A percentile compares a stretch with the other conserved stretches of the same genome.
Evolutionary conservation across 768 basidiomycete genomes (phyloP).

Genomic region (Serpula lacrymans): DNA sequence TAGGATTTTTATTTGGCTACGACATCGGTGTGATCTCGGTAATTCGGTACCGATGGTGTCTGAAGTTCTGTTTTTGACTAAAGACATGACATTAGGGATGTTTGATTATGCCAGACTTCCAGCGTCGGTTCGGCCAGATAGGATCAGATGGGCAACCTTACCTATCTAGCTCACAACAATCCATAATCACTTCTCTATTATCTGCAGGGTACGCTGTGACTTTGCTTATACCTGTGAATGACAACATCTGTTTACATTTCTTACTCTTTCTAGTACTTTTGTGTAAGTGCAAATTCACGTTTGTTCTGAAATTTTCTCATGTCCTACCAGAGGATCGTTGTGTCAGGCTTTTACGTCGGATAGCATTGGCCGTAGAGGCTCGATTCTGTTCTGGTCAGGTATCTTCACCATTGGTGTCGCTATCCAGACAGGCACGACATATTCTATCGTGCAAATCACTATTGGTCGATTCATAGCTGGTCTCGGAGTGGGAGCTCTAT

Average conservation of each 20-base stretch:
- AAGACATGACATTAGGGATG: constrained; percentile 51
- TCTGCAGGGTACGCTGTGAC: constrained; percentile 64
- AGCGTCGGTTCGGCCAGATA: constrained; percentile 55
- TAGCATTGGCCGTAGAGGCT: constrained; percentile 60
- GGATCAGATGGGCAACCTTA: constrained; percentile 39
- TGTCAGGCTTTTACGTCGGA: constrained; percentile 69
- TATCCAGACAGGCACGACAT: constrained; percentile 57
- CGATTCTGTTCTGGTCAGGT: constrained; percentile 68
- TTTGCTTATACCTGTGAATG: background rate
- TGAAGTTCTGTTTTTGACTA: too few relatives aligned
- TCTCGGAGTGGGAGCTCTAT: constrained; percentile 68
- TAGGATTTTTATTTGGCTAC: constrained; percentile 66
- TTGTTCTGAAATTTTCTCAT: background rate
- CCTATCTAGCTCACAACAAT: constrained; percentile 58
- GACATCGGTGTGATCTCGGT: constrained; percentile 71
- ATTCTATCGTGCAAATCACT: constrained; percentile 57
- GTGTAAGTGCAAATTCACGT: constrained; percentile 31
- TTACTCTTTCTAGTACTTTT: constrained; percentile 34
- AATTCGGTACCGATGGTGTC: constrained; percentile 22
- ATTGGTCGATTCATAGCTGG: constrained; percentile 68
- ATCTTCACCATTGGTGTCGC: constrained; percentile 66
- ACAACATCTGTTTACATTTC: background rate
- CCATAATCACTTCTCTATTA: constrained; percentile 68
- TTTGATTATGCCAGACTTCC: constrained; percentile 71
- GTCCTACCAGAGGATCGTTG: constrained; percentile 46